These are phyloP conservation scores for Penicillium sp. DNA, from an alignment of 2,329 filamentous ascomycete species.

Conservation along the genomic window DNA sequence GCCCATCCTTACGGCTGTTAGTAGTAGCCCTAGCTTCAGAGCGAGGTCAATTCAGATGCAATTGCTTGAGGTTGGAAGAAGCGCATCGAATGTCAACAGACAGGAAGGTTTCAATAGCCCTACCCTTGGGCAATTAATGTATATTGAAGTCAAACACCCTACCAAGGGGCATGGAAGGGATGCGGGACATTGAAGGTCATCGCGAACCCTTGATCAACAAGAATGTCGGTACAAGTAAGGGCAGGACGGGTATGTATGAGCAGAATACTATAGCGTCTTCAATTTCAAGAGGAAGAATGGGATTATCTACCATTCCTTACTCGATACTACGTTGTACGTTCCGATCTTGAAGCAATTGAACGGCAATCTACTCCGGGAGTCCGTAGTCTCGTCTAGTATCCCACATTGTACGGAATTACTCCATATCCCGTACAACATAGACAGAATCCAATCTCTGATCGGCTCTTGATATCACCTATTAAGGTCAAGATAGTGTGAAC, in stretches of 20 bases:
- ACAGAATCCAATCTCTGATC: not conserved
- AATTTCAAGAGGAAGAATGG: not conserved
- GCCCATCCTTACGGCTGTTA: not conserved
- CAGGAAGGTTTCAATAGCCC: constrained; percentile 8
- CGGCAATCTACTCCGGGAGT: not conserved
- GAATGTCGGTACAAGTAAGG: constrained; percentile 26
- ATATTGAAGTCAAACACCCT: constrained; percentile 17
- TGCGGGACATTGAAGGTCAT: constrained; percentile 26
- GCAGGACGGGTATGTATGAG: constrained; percentile 15
- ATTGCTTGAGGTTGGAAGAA: not conserved
- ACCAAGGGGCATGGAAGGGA: constrained; percentile 24
- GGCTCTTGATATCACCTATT: not conserved
- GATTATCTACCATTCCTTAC: constrained; percentile 21
- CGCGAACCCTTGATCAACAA: constrained; percentile 24
- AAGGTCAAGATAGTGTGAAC: not conserved
- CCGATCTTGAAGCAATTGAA: not conserved
- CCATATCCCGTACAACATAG: not conserved
- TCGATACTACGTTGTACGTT: constrained; percentile 13
- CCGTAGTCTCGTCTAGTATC: too few species aligned
- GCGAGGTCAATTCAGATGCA: not conserved
- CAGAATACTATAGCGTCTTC: not conserved
- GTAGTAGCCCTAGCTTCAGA: not conserved
- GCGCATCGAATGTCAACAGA: not conserved
- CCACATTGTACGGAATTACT: not conserved
- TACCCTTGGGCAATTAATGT: constrained; percentile 12